Evolutionary conservation across 2,329 filamentous ascomycete genomes (phyloP).

Genomic region (Aspergillus novoparasiticus): DNA sequence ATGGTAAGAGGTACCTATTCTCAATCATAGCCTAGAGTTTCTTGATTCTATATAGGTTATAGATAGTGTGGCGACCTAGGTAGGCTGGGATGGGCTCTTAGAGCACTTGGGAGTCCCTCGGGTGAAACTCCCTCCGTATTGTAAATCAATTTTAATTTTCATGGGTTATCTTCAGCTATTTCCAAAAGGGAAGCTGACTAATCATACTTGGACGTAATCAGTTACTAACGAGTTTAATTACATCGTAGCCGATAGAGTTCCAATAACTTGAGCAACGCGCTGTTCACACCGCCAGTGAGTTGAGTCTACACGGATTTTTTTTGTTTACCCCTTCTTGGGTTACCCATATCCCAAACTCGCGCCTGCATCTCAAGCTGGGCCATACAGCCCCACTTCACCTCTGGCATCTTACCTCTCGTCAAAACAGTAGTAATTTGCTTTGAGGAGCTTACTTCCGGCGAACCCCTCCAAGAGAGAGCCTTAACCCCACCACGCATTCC

Average conservation of each 20-base stretch:
- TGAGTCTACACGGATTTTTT: conserved; percentile 7
- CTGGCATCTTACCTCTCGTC: conserved; percentile 12
- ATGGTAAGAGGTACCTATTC: not conserved
- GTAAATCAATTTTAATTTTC: too few relatives aligned
- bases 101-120: not conserved
- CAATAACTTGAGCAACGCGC: conserved; percentile 16
- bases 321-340: conserved; percentile 8
- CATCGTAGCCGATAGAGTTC: conserved; percentile 13
- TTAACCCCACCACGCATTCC: conserved; percentile 32
- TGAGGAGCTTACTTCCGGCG: conserved; percentile 19
- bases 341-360: conserved; percentile 11
- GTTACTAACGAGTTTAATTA: conserved; percentile 5
- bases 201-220: conserved; percentile 6
- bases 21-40: not conserved
- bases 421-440: conserved; percentile 12
- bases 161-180: too few relatives aligned
- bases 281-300: conserved; percentile 24
- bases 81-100: not conserved
- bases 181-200: conserved; percentile 11
- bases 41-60: not conserved
- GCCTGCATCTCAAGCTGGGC: conserved; percentile 9
- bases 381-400: conserved; percentile 14
- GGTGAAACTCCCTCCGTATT: too few relatives aligned
- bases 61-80: not conserved
- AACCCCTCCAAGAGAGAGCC: conserved; percentile 29